phyloP scores from a whole-genome alignment of 108 stramenopile genomes.

The Fistulifera solaris region DNA sequence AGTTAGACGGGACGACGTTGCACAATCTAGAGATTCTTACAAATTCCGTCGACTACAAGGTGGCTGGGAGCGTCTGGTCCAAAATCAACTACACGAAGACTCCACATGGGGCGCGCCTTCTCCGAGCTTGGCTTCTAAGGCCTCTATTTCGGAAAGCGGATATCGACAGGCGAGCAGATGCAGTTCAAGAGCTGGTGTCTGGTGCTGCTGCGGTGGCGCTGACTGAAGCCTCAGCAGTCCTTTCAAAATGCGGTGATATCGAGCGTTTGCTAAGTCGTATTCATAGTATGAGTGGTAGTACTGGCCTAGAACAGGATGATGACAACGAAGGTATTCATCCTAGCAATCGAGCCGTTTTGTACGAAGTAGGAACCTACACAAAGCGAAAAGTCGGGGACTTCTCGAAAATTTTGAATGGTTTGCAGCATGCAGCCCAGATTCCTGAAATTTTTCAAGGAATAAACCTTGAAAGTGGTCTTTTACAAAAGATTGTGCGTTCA shows the following conservation, averaged over 20 bases:
- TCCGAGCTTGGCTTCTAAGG: constrained; percentile 91
- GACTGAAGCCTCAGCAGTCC: constrained; percentile 40
- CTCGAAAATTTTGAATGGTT: constrained; percentile 62
- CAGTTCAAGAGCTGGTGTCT: constrained; percentile 82
- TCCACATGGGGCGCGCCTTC: constrained; percentile 87
- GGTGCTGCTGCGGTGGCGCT: constrained; percentile 60
- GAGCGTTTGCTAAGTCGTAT: constrained; percentile 89
- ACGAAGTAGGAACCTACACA: constrained; percentile 85
- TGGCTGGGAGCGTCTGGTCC: constrained; percentile 80
- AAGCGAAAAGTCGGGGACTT: constrained; percentile 92
- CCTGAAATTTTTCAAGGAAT: constrained; percentile 73
- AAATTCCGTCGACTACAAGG: constrained; percentile 58
- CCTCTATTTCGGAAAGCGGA: constrained; percentile 83
- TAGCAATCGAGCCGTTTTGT: constrained; percentile 90
- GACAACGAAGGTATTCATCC: constrained; percentile 63
- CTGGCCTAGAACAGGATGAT: constrained; percentile 7
- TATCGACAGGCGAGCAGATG: constrained; percentile 89
- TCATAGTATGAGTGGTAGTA: constrained; percentile 66
- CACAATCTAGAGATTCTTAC: constrained; percentile 93
- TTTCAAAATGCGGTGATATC: constrained; percentile 84
- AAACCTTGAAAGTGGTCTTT: constrained; percentile 50
- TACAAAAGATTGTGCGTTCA: constrained; percentile 62
- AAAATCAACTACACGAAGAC: constrained; percentile 86
- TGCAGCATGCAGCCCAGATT: constrained; percentile 50
- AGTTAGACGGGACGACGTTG: constrained; percentile 92